Conservation (phyloP, 2,329 filamentous ascomycete genomes). For the Cercospora zeina region DNA sequence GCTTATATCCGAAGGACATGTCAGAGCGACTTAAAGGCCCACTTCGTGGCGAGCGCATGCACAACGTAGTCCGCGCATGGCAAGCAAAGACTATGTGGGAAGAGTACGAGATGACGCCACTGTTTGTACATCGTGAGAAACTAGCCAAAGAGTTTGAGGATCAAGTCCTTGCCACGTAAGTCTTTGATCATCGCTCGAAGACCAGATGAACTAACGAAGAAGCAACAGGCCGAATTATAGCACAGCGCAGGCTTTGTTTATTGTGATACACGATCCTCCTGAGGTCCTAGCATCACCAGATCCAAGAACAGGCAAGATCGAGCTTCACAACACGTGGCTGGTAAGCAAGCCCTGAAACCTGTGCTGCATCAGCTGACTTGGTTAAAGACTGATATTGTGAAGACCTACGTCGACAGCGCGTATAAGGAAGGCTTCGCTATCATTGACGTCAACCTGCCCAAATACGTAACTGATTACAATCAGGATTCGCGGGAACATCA, state of each 20-base stretch:
- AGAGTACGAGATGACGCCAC: conserved; percentile 72
- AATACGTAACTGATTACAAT: conserved; percentile 64
- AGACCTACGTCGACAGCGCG: conserved; percentile 83
- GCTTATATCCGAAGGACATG: conserved; percentile 68
- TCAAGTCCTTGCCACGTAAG: conserved; percentile 39
- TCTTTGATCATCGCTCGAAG: not conserved
- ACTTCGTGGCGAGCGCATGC: conserved; percentile 62
- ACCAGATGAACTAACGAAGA: conserved; percentile 17
- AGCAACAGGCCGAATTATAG: conserved; percentile 62
- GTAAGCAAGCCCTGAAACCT: conserved; percentile 56
- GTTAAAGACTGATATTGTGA: conserved; percentile 73
- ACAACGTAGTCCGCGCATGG: conserved; percentile 76
- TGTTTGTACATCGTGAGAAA: conserved; percentile 74
- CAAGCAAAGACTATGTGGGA: conserved; percentile 71
- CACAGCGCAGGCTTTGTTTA: conserved; percentile 62
- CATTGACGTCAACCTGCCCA: conserved; percentile 88
- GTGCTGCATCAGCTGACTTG: conserved; percentile 47
- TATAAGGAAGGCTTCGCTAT: conserved; percentile 73
- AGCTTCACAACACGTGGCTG: conserved; percentile 83
- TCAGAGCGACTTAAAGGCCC: conserved; percentile 38
- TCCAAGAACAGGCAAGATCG: conserved; percentile 64
- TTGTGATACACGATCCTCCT: conserved; percentile 79
- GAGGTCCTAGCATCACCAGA: conserved; percentile 47
- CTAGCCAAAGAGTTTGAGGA: conserved; percentile 36
- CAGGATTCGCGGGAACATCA: conserved; percentile 42